Evolutionary conservation across 768 basidiomycete species (phyloP).

Genomic region (Kwoniella botswanensis): DNA sequence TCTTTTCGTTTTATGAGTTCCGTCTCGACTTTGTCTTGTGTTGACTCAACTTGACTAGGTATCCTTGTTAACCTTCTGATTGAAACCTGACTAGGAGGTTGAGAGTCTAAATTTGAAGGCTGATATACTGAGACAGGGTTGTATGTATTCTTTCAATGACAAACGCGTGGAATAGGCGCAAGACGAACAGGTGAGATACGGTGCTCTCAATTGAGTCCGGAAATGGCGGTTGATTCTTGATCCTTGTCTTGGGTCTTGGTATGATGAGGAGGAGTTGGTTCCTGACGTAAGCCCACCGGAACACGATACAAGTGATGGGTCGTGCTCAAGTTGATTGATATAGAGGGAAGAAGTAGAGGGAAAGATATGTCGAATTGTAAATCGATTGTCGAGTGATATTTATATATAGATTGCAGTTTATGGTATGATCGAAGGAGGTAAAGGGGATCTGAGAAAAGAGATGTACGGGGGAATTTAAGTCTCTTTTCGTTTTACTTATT

Average conservation of each 20-base stretch:
- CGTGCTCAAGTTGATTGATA: not conserved
- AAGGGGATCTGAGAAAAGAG: not conserved
- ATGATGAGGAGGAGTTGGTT: not conserved
- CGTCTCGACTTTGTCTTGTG: not conserved
- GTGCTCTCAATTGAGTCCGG: too few relatives aligned
- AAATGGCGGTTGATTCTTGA: too few relatives aligned
- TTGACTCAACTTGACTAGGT: not conserved
- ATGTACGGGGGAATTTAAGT: slow-evolving; percentile 3
- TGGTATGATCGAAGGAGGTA: too few relatives aligned
- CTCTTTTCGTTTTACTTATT: slow-evolving; percentile 6
- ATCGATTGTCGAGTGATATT: not conserved
- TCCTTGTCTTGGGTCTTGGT: too few relatives aligned
- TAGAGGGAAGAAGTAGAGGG: not conserved
- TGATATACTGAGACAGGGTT: too few relatives aligned
- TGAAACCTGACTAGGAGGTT: too few relatives aligned
- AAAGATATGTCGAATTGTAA: too few relatives aligned
- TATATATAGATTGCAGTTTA: not conserved
- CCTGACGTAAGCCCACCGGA: not conserved
- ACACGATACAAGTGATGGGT: not conserved
- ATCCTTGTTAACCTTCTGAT: too few relatives aligned
- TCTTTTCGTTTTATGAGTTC: not conserved
- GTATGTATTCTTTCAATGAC: too few relatives aligned
- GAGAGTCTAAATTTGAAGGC: too few relatives aligned
- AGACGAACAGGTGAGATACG: too few relatives aligned
- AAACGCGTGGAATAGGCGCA: too few relatives aligned